These are phyloP conservation scores for Lojkania enalia DNA, from an alignment of 2,329 filamentous ascomycete species.

Conservation along the genomic window DNA sequence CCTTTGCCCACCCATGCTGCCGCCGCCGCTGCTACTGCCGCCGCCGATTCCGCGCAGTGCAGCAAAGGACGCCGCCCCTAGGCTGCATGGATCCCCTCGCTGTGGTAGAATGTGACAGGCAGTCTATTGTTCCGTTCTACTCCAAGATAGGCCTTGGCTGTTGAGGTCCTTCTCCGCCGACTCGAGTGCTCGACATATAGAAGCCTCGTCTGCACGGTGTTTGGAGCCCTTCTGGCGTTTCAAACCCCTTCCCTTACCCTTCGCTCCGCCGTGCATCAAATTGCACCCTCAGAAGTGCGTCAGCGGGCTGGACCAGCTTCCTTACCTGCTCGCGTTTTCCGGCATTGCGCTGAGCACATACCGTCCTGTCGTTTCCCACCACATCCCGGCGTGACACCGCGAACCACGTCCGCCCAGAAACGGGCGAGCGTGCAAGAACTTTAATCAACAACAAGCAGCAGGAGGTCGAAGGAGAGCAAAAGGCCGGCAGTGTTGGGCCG, in stretches of 20 bases:
- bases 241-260: constrained; percentile 19
- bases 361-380: constrained; percentile 30
- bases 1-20: constrained; percentile 25
- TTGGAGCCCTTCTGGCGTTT: constrained; percentile 21
- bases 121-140: constrained; percentile 29
- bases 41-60: constrained; percentile 32
- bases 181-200: constrained; percentile 26
- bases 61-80: constrained; percentile 21
- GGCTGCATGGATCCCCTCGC: constrained; percentile 36
- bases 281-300: constrained; percentile 19
- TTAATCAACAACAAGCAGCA: no score
- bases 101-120: constrained; percentile 34
- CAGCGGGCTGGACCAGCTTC: constrained; percentile 26
- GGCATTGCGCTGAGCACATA: constrained; percentile 27
- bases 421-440: constrained; percentile 7
- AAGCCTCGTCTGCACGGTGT: constrained; percentile 19
- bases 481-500: neutral
- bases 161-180: constrained; percentile 16
- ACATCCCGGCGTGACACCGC: constrained; percentile 20
- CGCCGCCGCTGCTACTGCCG: constrained; percentile 24
- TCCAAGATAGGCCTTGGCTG: constrained; percentile 26
- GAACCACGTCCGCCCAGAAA: constrained; percentile 8
- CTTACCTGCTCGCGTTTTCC: constrained; percentile 21
- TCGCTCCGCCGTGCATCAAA: constrained; percentile 15
- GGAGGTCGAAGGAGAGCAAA: constrained; percentile 7